These are phyloP conservation scores for Pseudocercospora musae DNA, from an alignment of 2,329 filamentous ascomycete genomes.

Conservation along the genomic window DNA sequence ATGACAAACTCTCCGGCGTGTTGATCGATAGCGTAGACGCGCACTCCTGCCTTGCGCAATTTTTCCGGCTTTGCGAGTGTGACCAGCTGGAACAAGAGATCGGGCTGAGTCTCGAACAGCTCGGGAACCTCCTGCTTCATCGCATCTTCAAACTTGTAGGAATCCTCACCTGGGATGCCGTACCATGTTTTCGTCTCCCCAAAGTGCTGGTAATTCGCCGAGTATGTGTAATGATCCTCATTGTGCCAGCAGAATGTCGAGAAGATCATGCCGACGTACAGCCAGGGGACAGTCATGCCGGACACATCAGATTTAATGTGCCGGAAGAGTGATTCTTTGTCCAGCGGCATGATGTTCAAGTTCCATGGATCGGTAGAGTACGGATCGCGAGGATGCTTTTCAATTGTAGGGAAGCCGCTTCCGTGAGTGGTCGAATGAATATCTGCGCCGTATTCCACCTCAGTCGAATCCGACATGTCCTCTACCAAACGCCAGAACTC, in stretches of 20 bases:
- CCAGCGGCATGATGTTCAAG: constrained; percentile 83
- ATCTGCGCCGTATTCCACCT: constrained; percentile 96
- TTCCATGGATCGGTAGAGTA: constrained; percentile 96
- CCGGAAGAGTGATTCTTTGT: constrained; percentile 87
- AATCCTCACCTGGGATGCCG: constrained; percentile 89
- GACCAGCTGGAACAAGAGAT: constrained; percentile 95
- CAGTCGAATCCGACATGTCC: constrained; percentile 89
- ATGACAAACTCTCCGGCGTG: constrained; percentile 93
- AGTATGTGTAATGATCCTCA: constrained; percentile 97
- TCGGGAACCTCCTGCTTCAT: constrained; percentile 96
- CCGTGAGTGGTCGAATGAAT: constrained; percentile 98
- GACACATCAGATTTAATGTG: constrained; percentile 98
- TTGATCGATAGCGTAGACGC: constrained; percentile 93
- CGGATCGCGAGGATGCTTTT: constrained; percentile 80
- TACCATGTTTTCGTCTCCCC: constrained; percentile 99
- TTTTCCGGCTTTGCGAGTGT: constrained; percentile 92
- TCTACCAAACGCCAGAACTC: constrained; percentile 97
- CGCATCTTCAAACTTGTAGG: constrained; percentile 89
- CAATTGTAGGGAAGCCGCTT: constrained; percentile 91
- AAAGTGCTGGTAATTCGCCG: constrained; percentile 97
- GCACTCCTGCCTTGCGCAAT: constrained; percentile 84
- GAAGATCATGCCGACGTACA: constrained; percentile 99
- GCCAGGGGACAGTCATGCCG: constrained; percentile 98
- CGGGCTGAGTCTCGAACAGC: constrained; percentile 93
- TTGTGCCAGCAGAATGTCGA: constrained; percentile 99